These are phyloP conservation scores for Microbotryum intermedium DNA, from an alignment of 1,284 basidiomycete genomes.

Conservation along the genomic window DNA sequence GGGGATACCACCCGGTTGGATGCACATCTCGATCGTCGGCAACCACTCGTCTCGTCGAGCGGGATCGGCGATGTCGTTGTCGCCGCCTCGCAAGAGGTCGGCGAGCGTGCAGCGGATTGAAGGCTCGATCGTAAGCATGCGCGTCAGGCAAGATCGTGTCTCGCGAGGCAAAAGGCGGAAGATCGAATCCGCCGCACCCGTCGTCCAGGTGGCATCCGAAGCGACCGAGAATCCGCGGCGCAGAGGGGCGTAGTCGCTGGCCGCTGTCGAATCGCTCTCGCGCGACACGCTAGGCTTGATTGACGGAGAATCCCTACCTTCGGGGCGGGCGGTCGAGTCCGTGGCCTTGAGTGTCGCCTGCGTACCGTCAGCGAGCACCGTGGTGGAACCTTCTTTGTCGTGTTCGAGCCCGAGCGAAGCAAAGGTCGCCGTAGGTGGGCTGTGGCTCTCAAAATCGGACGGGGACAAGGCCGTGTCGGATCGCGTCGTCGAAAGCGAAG, in stretches of 20 bases:
- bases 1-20: conserved; percentile 8
- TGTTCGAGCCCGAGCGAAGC: background rate
- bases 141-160: conserved; percentile 72
- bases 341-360: background rate
- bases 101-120: conserved; percentile 81
- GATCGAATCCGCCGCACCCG: conserved; percentile 86
- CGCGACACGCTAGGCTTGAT: background rate
- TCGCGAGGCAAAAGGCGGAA: conserved; percentile 95
- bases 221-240: conserved; percentile 38
- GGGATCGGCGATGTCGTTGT: conserved; percentile 35
- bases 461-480: background rate
- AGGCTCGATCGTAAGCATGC: conserved; percentile 91
- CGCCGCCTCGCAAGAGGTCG: conserved; percentile 72
- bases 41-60: conserved; percentile 40
- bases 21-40: conserved; percentile 19
- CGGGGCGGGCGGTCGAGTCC: background rate
- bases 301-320: no score
- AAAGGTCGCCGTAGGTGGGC: background rate
- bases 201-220: conserved; percentile 61
- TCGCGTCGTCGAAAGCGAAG: conserved; percentile 6
- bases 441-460: background rate
- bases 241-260: background rate
- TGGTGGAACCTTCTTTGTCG: background rate
- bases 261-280: conserved; percentile 7
- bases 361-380: background rate